These are phyloP conservation scores for Xerocomus potaroensis DNA, from an alignment of 768 basidiomycete species.

Conservation along the genomic window DNA sequence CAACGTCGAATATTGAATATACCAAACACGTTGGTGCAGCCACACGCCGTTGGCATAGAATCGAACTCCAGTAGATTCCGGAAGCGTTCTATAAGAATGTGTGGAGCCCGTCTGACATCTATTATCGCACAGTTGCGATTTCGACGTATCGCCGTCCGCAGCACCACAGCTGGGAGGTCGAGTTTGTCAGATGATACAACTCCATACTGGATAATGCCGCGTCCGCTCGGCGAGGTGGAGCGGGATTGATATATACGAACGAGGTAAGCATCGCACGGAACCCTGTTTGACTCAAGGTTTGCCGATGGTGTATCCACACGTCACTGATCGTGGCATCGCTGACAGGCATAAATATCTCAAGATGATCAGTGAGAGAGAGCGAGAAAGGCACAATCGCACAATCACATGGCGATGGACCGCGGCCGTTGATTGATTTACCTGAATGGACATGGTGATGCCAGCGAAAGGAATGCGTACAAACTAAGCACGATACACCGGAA, in stretches of 20 bases:
- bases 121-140: not conserved
- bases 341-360: not conserved
- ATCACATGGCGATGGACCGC: not conserved
- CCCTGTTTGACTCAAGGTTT: not conserved
- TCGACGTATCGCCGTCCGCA: not conserved
- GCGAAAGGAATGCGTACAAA: conserved; percentile 2
- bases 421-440: too few species aligned
- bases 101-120: too few species aligned
- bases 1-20: too few species aligned
- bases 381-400: too few species aligned
- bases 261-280: not conserved
- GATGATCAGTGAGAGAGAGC: not conserved
- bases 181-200: not conserved
- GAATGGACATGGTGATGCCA: conserved; percentile 1
- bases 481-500: not conserved
- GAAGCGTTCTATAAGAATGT: too few species aligned
- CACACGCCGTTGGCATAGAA: too few species aligned
- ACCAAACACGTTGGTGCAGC: too few species aligned
- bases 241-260: not conserved
- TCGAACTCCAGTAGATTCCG: too few species aligned
- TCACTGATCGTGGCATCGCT: not conserved
- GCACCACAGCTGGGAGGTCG: too few species aligned
- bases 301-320: not conserved
- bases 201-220: not conserved
- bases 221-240: not conserved